phyloP scores from a whole-genome alignment of 345 rosid species.

The Raphanus raphanistrum region DNA sequence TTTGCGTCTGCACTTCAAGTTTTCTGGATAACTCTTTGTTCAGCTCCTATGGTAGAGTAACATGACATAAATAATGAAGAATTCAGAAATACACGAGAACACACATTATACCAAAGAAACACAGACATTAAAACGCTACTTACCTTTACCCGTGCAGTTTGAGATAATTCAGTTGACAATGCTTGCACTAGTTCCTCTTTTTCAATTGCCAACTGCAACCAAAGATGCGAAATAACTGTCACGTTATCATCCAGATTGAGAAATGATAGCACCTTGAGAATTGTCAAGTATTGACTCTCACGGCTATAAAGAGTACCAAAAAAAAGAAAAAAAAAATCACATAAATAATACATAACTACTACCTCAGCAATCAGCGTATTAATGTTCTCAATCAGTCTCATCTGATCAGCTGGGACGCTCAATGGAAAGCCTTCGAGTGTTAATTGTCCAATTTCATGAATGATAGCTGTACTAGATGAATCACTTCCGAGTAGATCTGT shows the following conservation, averaged over 20 bases:
- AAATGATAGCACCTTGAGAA: slow-evolving; percentile 13
- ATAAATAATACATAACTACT: slow-evolving; percentile 2
- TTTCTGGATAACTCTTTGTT: slow-evolving; percentile 80
- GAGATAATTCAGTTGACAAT: slow-evolving; percentile 69
- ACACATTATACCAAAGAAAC: not conserved
- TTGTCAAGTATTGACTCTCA: not conserved
- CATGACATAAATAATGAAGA: slow-evolving; percentile 5
- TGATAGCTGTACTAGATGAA: slow-evolving; percentile 40
- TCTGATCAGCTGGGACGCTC: slow-evolving; percentile 79
- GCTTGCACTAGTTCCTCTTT: slow-evolving; percentile 82
- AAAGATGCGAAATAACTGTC: slow-evolving; percentile 4
- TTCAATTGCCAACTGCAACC: slow-evolving; percentile 75
- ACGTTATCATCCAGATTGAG: slow-evolving; percentile 8
- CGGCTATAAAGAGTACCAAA: not conserved
- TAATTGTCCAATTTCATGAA: slow-evolving; percentile 48
- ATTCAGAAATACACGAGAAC: not conserved
- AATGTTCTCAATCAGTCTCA: slow-evolving; percentile 72
- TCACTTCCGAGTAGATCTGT: slow-evolving; percentile 43
- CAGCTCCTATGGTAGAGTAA: slow-evolving; percentile 58
- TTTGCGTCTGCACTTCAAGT: slow-evolving; percentile 91
- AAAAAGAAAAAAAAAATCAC: not conserved
- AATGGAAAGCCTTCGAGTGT: slow-evolving; percentile 55
- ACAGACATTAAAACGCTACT: not conserved
- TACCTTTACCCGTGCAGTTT: slow-evolving; percentile 79
- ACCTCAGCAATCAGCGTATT: slow-evolving; percentile 77